Conservation (phyloP, 768 basidiomycete species). For the Rhizopogon rudus region DNA sequence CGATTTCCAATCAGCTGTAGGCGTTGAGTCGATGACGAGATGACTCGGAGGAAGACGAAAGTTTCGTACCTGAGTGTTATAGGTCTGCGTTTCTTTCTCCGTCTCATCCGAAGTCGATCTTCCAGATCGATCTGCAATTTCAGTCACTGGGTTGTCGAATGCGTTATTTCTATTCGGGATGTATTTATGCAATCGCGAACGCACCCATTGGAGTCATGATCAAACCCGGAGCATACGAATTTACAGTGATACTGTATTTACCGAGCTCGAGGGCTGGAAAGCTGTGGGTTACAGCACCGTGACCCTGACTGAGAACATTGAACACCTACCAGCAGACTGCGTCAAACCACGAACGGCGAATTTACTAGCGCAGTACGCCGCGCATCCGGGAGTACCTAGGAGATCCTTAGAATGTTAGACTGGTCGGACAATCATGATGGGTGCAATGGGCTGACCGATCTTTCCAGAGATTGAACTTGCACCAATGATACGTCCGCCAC, state of each 20-base stretch:
- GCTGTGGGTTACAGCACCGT: background rate
- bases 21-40: background rate
- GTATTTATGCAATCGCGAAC: background rate
- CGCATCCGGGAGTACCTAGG: background rate
- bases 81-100: background rate
- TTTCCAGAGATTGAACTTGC: slow-evolving; percentile 15
- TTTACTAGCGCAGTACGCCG: slow-evolving; percentile 12
- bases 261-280: slow-evolving; percentile 16
- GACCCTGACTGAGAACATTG: background rate
- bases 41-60: background rate
- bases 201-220: slow-evolving; percentile 16
- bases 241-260: slow-evolving; percentile 24
- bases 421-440: background rate
- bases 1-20: background rate
- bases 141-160: background rate
- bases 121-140: background rate
- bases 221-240: slow-evolving; percentile 28
- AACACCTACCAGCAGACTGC: slow-evolving; percentile 13
- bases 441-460: background rate
- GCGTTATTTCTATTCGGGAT: background rate
- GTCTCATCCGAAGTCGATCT: background rate
- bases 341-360: slow-evolving; percentile 7
- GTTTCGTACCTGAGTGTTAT: background rate
- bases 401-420: background rate
- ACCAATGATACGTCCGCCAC: slow-evolving; percentile 55